phyloP scores from a whole-genome alignment of 371 early-diverging fungal genomes.

The Catenaria anguillulae region DNA sequence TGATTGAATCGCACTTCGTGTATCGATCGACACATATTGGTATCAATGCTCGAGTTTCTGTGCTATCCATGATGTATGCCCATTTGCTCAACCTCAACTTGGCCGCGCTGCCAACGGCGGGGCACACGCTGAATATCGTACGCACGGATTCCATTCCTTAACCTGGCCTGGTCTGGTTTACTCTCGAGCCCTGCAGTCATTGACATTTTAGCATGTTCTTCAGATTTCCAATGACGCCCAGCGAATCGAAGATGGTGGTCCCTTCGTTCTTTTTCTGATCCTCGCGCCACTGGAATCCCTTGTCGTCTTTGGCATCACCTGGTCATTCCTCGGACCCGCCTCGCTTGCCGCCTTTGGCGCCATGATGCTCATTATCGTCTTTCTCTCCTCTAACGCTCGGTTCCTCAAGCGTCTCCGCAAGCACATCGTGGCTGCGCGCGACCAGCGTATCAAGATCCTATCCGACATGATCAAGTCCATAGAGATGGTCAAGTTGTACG shows the following conservation, averaged over 20 bases:
- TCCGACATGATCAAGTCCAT: constrained; percentile 15
- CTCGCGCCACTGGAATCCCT: neutral
- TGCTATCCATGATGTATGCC: neutral
- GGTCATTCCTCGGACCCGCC: neutral
- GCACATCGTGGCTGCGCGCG: neutral
- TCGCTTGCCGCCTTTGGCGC: neutral
- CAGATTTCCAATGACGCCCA: constrained; percentile 4
- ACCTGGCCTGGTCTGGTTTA: no score
- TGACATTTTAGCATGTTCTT: no score
- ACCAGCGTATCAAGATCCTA: neutral
- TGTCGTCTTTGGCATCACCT: neutral
- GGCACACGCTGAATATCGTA: neutral
- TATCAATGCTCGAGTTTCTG: neutral
- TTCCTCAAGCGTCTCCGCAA: neutral
- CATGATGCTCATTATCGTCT: neutral
- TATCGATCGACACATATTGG: neutral
- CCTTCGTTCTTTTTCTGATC: neutral
- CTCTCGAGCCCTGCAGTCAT: no score
- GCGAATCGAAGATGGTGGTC: neutral
- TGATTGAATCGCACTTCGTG: neutral
- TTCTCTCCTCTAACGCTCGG: neutral
- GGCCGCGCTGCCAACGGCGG: neutral
- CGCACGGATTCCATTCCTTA: no score
- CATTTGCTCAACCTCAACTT: neutral
- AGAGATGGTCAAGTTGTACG: constrained; percentile 76